Evolutionary conservation across 2,329 filamentous ascomycete genomes (phyloP), one percentile per base, ranked within the genome.

Genomic region (Fusarium secorum): DNA sequence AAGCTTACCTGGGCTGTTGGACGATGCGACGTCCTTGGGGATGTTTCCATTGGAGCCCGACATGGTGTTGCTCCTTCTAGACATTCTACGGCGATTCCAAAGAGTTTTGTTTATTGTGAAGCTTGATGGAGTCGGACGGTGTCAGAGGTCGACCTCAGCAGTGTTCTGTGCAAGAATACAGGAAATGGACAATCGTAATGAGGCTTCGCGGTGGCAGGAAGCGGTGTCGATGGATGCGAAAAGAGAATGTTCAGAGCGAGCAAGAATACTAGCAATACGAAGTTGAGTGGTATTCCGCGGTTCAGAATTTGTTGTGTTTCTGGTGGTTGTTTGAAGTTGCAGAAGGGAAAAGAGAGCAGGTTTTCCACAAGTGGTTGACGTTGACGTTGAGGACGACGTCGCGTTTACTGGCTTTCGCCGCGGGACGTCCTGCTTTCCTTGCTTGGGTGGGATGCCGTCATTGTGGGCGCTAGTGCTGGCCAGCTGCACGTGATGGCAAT

Each of bases 51-150:
- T 75, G 22, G 69, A 73, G 53, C 66, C 73, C 28, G 77, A 72
- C 65, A 77, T 83, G 70, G 80, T 82, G 68, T 78, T 80, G 78
- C 83, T 86, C 84, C 90, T 84, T 84, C 89, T 90, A 68, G 90
- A 91, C 90, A 92, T 92, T 76, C 45, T 80, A 59, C 61, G 58
- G 62, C 61, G 55, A 33, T n/a, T 59, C 36, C 18, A 24, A 58
- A 56, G 42, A 51, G 35, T 28, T 39, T 32, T 15, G n/a, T 13
- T 28, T 48, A 22, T 30, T 33, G 46, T 7, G 18, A 52, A 10
- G 30, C 5, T 33, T 32, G 18, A 39, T 42, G 17, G 38, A 64
- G 33, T 60, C 39, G 42, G 45, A 24, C 35, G 20, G n/a, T 45
- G 20, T 26, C 30, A 35, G 38, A 24, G 45, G 15, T 66, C 36